Conservation (phyloP, 2,329 filamentous ascomycete species). For the Moelleriella libera region DNA sequence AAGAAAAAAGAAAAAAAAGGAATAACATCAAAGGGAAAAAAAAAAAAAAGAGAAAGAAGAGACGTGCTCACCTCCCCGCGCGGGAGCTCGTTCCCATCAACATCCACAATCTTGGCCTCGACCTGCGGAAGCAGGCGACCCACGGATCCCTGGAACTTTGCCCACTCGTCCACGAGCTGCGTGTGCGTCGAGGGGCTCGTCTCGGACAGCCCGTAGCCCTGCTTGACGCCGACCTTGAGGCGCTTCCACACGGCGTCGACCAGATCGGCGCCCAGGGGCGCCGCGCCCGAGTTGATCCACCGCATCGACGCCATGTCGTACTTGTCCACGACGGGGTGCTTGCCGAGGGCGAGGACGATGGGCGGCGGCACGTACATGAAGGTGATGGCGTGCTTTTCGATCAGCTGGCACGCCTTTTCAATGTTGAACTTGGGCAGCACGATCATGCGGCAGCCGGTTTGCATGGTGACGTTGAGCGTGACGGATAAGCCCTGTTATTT, state of each 20-base stretch:
- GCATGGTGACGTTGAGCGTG: conserved; percentile 13
- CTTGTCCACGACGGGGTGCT: conserved; percentile 62
- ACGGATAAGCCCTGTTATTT: conserved; percentile 15
- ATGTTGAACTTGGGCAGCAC: conserved; percentile 67
- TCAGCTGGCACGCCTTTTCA: conserved; percentile 59
- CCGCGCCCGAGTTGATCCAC: conserved; percentile 79
- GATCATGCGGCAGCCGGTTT: conserved; percentile 58
- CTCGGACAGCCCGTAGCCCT: conserved; percentile 84
- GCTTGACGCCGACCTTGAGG: conserved; percentile 69
- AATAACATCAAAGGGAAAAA: too few relatives aligned
- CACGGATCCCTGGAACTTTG: conserved; percentile 60
- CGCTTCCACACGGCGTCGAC: conserved; percentile 62
- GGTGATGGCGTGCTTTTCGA: conserved; percentile 63
- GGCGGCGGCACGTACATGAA: conserved; percentile 77
- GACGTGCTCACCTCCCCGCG: conserved; percentile 25
- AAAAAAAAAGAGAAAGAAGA: background rate
- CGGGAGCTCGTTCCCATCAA: conserved; percentile 39
- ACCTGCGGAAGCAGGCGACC: conserved; percentile 68
- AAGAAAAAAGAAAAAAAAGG: too few relatives aligned
- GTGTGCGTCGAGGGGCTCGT: conserved; percentile 68
- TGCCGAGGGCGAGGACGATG: conserved; percentile 65
- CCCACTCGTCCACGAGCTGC: conserved; percentile 64
- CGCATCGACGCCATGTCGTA: conserved; percentile 70
- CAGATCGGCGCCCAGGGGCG: conserved; percentile 69
- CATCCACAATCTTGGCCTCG: conserved; percentile 65